phyloP scores from a whole-genome alignment of 257 asterid genomes.

The Solanum pinnatisectum region DNA sequence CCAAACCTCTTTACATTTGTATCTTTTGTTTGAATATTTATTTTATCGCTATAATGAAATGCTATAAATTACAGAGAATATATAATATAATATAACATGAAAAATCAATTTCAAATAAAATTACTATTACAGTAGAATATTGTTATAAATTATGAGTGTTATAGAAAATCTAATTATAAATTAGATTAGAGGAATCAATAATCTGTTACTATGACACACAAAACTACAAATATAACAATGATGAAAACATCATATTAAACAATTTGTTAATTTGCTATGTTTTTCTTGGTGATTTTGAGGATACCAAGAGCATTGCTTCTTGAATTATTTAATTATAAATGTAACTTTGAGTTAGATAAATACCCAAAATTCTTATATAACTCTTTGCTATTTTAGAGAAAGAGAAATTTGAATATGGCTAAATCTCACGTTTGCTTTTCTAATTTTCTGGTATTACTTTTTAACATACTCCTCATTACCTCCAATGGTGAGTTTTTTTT shows the following conservation, averaged over 20 bases:
- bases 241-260: not conserved
- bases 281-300: not conserved
- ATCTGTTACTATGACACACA: not conserved
- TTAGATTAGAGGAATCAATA: not conserved
- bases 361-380: not conserved
- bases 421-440: not conserved
- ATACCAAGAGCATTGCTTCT: not conserved
- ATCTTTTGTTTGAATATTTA: not conserved
- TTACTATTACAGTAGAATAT: not conserved
- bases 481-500: not conserved
- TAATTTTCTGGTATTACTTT: not conserved
- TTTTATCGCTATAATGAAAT: not conserved
- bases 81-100: not conserved
- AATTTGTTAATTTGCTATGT: not conserved
- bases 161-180: not conserved
- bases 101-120: not conserved
- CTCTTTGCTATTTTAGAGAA: not conserved
- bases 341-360: not conserved
- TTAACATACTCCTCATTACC: not conserved
- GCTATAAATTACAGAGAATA: not conserved
- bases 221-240: not conserved
- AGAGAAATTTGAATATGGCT: not conserved
- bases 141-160: not conserved
- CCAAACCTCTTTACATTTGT: not conserved
- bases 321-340: not conserved